A percentile compares a stretch with the other conserved stretches of the same genome.
Conservation (phyloP, 805 yeast genomes). For the Clavispora carvajalis region DNA sequence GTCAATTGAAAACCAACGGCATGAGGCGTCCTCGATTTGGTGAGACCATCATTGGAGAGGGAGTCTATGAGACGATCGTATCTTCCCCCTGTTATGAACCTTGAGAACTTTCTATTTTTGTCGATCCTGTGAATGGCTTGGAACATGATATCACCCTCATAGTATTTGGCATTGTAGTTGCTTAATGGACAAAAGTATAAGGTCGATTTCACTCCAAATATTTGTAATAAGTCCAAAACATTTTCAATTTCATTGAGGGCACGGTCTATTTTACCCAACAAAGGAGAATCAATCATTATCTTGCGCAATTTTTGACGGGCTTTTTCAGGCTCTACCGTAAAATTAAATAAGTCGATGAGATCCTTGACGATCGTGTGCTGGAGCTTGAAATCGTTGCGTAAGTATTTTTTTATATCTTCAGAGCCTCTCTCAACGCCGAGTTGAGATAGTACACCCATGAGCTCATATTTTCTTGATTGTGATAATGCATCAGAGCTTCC, state of each 20-base stretch:
- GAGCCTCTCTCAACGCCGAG: conserved; percentile 64
- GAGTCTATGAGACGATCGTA: conserved; percentile 70
- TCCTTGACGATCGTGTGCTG: conserved; percentile 81
- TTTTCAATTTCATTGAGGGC: conserved; percentile 57
- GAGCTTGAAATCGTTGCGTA: conserved; percentile 57
- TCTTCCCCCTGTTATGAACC: conserved; percentile 89
- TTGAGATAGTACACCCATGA: conserved; percentile 69
- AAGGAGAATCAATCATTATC: conserved; percentile 70
- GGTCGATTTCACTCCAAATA: conserved; percentile 54
- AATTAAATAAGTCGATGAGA: conserved; percentile 67
- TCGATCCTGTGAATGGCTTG: conserved; percentile 71
- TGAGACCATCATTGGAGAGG: conserved; percentile 47
- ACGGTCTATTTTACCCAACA: conserved; percentile 53
- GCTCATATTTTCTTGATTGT: conserved; percentile 51
- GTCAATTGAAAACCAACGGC: conserved; percentile 90
- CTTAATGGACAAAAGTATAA: conserved; percentile 75
- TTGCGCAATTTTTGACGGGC: conserved; percentile 61
- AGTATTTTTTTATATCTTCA: conserved; percentile 45
- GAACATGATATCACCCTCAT: conserved; percentile 80
- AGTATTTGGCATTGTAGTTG: conserved; percentile 77
- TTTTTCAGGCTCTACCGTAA: conserved; percentile 60
- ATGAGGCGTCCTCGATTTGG: conserved; percentile 21
- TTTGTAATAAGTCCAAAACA: conserved; percentile 49
- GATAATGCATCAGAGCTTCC: conserved; percentile 70
- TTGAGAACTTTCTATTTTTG: conserved; percentile 36